These are phyloP conservation scores for Psilocybe tampanensis DNA, from an alignment of 768 basidiomycete species.

Conservation along the genomic window DNA sequence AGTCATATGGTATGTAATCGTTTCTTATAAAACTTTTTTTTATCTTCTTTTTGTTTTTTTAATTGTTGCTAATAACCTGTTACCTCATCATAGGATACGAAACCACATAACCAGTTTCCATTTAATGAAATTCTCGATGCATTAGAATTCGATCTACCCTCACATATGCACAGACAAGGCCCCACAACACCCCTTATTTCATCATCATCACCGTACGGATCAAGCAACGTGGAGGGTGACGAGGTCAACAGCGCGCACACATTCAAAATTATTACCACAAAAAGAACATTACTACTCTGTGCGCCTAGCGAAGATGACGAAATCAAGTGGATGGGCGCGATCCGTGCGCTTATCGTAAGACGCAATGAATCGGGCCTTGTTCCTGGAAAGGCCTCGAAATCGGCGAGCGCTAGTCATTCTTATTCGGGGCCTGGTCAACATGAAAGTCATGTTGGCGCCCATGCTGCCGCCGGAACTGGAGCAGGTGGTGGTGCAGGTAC, in stretches of 20 bases:
- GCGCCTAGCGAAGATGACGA: constrained; percentile 98
- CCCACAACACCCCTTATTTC: constrained; percentile 35
- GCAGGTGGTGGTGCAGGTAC: background rate
- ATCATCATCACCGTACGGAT: constrained; percentile 37
- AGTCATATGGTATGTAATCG: constrained; percentile 98
- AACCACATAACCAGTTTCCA: constrained; percentile 84
- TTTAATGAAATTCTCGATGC: constrained; percentile 89
- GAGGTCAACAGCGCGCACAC: constrained; percentile 57
- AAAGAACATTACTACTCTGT: constrained; percentile 84
- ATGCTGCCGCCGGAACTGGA: background rate
- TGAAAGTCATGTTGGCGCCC: background rate
- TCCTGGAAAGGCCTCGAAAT: constrained; percentile 46
- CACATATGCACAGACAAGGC: constrained; percentile 44
- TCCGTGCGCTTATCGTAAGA: constrained; percentile 87
- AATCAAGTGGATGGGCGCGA: constrained; percentile 96
- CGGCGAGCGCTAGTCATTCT: constrained; percentile 9
- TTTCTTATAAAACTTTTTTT: no score
- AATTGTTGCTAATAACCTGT: background rate
- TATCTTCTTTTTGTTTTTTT: constrained; percentile 10
- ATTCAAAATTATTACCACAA: constrained; percentile 97
- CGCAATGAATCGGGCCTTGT: constrained; percentile 54
- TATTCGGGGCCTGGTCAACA: constrained; percentile 12
- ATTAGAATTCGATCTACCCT: constrained; percentile 77
- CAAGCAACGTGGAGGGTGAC: constrained; percentile 37
- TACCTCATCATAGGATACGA: constrained; percentile 80